phyloP scores from a whole-genome alignment of 2,329 filamentous ascomycete genomes.

The Rasamsonia emersonii region DNA sequence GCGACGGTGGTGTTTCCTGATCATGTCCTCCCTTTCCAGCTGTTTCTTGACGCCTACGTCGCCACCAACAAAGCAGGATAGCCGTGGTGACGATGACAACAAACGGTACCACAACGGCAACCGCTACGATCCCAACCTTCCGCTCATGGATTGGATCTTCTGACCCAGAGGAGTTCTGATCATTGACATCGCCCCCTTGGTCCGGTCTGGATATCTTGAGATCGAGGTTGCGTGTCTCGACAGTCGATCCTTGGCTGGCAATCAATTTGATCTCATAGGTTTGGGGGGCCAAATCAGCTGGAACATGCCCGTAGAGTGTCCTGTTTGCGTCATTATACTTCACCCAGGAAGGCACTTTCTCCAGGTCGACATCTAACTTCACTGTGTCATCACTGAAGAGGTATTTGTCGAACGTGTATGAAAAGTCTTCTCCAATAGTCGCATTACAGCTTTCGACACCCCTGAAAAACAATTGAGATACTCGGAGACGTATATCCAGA shows the following conservation, averaged over 20 bases:
- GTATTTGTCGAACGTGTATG: slow-evolving; percentile 38
- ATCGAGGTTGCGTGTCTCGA: slow-evolving; percentile 37
- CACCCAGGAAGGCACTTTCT: slow-evolving; percentile 39
- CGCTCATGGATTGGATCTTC: slow-evolving; percentile 13
- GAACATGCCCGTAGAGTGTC: slow-evolving; percentile 43
- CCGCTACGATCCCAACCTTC: slow-evolving; percentile 30
- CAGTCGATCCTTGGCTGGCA: slow-evolving; percentile 29
- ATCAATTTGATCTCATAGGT: slow-evolving; percentile 36
- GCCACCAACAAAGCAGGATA: slow-evolving; percentile 27
- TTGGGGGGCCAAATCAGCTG: slow-evolving; percentile 29
- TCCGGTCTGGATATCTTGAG: slow-evolving; percentile 24
- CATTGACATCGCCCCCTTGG: slow-evolving; percentile 12
- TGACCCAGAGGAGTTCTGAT: slow-evolving; percentile 13
- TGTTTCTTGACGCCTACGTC: slow-evolving; percentile 20
- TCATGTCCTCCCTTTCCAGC: slow-evolving; percentile 15
- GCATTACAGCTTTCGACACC: slow-evolving; percentile 39
- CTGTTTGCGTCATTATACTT: slow-evolving; percentile 38
- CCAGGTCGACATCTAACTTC: slow-evolving; percentile 37
- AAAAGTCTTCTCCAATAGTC: slow-evolving; percentile 42
- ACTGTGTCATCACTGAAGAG: slow-evolving; percentile 34
- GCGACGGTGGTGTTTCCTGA: slow-evolving; percentile 12
- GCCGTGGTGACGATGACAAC: slow-evolving; percentile 20
- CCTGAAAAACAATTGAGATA: slow-evolving; percentile 36
- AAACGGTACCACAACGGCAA: slow-evolving; percentile 27
- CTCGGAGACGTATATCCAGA: slow-evolving; percentile 43